Base-by-base conservation (phyloP, 306 rosid species). In the barrel medic (Medicago truncatula) region DNA sequence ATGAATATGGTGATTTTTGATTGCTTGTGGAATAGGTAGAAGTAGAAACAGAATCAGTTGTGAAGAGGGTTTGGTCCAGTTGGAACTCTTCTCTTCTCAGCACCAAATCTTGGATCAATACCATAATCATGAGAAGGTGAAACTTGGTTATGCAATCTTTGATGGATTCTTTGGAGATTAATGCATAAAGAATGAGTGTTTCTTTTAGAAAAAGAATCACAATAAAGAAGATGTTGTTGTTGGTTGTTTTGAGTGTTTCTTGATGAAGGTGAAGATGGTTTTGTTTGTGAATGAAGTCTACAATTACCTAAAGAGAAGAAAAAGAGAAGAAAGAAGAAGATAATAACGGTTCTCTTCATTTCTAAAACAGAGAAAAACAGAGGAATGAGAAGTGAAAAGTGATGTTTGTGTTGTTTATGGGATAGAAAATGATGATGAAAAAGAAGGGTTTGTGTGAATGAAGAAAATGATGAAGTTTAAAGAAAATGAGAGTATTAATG, bases 61-160 rank as follows among this genome's bases (percentile, higher is more conserved):
- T 95, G 99, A 75, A 95, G 99, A 66, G 97, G 99, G 93, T 95
- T 95, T 20, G 99, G 99, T 2, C 99, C 99, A 9, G 99, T 83
- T 15, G 99, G 99, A 23, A 95, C 97, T 1, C 82, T 68, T 80
- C 99, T 86, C 90, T 92, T 95, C 73, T 95, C 96, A 14, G 66
- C 92, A 11, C 93, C 99, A 64, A 81, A 90, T 85, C 88, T 90
- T 38, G 89, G 93, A 69, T 92, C 97, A 80, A 90, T 77, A 71
- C 52, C 84, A 49, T 78, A 69, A 47, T 39, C 34, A 1, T 52
- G 61, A 4, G 78, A 54, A 11, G 75, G 72, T 36, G 83, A 80
- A 11, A 82, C 39, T 11, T 80, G 79, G 7, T 80, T 53, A 4
- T 31, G 61, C 13, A 57, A 75, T n/a, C 72, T 18, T 40, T 59